Evolutionary conservation across 495 filamentous ascomycete species (phyloP).

Genomic region (Lasiosphaeris hirsuta): DNA sequence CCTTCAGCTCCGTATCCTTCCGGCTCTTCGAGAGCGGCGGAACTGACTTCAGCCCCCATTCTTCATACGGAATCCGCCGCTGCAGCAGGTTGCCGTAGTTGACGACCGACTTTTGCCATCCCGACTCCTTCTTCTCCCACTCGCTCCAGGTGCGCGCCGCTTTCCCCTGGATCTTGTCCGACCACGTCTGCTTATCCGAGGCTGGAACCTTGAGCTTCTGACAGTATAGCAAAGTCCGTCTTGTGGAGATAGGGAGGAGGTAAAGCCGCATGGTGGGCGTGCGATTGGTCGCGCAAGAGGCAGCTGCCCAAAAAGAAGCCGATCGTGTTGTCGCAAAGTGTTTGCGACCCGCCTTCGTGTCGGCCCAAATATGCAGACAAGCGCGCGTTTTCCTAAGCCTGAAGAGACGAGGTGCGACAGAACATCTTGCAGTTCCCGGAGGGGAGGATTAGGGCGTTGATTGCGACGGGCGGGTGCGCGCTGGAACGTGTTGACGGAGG

Average conservation of each 20-base stretch:
- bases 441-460: neutral
- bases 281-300: no score
- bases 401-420: neutral
- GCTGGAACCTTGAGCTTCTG: conserved; percentile 58
- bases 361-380: neutral
- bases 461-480: neutral
- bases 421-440: neutral
- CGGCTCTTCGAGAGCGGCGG: conserved; percentile 72
- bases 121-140: conserved; percentile 80
- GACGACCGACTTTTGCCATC: conserved; percentile 85
- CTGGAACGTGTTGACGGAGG: neutral
- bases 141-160: conserved; percentile 71
- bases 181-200: conserved; percentile 46
- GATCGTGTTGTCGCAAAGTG: neutral
- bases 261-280: conserved; percentile 79
- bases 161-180: conserved; percentile 64
- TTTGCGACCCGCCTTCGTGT: no score
- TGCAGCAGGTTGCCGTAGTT: conserved; percentile 81
- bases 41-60: conserved; percentile 95
- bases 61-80: conserved; percentile 86
- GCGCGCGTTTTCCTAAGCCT: neutral
- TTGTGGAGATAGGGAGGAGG: conserved; percentile 89
- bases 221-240: conserved; percentile 89
- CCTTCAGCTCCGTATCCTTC: conserved; percentile 58
- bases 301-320: no score